phyloP scores from a whole-genome alignment of 1,284 basidiomycete species.

The Athelia sp. region DNA sequence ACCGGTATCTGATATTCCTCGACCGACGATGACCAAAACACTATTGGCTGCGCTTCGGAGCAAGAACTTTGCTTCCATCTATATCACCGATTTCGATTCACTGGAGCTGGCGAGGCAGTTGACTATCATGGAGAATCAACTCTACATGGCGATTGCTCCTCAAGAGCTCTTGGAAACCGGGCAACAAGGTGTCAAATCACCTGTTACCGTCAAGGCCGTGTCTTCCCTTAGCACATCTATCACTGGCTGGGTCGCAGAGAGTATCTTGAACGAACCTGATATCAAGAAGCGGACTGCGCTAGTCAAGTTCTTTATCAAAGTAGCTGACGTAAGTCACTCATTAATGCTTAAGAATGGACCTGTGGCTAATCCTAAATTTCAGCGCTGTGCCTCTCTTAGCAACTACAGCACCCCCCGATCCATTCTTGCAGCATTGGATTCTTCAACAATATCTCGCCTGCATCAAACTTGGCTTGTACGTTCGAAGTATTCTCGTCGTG shows the following conservation, averaged over 20 bases:
- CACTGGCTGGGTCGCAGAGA: slow-evolving; percentile 95
- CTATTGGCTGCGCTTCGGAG: slow-evolving; percentile 61
- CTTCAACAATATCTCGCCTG: slow-evolving; percentile 87
- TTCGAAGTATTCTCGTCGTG: too few relatives aligned
- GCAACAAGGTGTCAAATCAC: slow-evolving; percentile 60
- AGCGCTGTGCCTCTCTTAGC: slow-evolving; percentile 82
- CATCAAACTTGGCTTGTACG: slow-evolving; percentile 88
- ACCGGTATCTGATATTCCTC: slow-evolving; percentile 55
- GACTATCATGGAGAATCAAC: slow-evolving; percentile 88
- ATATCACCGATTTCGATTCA: slow-evolving; percentile 88
- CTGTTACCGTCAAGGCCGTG: slow-evolving; percentile 76
- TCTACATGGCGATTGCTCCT: slow-evolving; percentile 83
- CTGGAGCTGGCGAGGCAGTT: slow-evolving; percentile 91
- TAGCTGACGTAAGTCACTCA: slow-evolving; percentile 76
- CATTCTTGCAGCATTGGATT: slow-evolving; percentile 91
- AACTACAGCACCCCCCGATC: slow-evolving; percentile 94
- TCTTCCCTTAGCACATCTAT: slow-evolving; percentile 87
- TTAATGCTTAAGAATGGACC: slow-evolving; percentile 15
- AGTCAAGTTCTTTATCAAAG: slow-evolving; percentile 95
- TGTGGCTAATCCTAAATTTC: slow-evolving; percentile 23
- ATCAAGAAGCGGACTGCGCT: slow-evolving; percentile 80
- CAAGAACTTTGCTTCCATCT: slow-evolving; percentile 56
- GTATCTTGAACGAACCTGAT: slow-evolving; percentile 86
- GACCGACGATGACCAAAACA: slow-evolving; percentile 82
- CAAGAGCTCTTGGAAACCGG: slow-evolving; percentile 86